phyloP scores from a whole-genome alignment of 2,329 filamentous ascomycete genomes.

The Ilyonectria mors-panacis region DNA sequence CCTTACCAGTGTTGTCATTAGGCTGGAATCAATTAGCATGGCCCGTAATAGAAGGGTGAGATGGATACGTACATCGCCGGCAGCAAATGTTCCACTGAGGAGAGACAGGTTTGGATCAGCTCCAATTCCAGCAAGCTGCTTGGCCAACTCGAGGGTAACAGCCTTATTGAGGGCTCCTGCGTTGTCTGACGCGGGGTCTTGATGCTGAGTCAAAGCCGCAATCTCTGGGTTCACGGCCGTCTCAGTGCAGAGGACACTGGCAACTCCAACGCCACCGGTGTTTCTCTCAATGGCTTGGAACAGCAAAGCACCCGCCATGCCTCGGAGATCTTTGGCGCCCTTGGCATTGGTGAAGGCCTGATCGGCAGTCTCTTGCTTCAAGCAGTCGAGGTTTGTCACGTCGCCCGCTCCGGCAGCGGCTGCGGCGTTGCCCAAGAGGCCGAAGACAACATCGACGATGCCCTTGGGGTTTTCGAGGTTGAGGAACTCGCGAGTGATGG shows the following conservation, averaged over 20 bases:
- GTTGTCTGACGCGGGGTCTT: conserved; percentile 74
- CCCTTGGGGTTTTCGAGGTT: conserved; percentile 67
- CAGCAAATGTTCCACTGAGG: conserved; percentile 73
- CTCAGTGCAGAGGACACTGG: conserved; percentile 63
- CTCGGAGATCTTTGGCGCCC: conserved; percentile 64
- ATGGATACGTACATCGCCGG: conserved; percentile 65
- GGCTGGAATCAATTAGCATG: conserved; percentile 12
- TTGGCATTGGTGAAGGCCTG: conserved; percentile 74
- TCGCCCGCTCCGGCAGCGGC: conserved; percentile 59
- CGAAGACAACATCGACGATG: conserved; percentile 66
- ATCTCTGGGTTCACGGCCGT: conserved; percentile 76
- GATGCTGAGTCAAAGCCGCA: conserved; percentile 74
- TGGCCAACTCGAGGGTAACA: conserved; percentile 71
- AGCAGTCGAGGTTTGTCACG: conserved; percentile 59
- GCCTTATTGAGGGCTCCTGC: conserved; percentile 72
- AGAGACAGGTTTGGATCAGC: conserved; percentile 75
- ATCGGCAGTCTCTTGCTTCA: conserved; percentile 67
- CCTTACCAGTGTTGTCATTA: conserved; percentile 41
- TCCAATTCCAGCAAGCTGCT: conserved; percentile 72
- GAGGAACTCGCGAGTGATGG: conserved; percentile 60
- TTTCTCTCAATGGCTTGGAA: conserved; percentile 70
- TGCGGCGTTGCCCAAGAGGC: conserved; percentile 59
- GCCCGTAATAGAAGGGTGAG: neutral
- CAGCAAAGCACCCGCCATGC: conserved; percentile 68
- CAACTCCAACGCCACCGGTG: conserved; percentile 53